Conservation (phyloP, 1,139 yeast species). For the Yamadazyma diddensiae region DNA sequence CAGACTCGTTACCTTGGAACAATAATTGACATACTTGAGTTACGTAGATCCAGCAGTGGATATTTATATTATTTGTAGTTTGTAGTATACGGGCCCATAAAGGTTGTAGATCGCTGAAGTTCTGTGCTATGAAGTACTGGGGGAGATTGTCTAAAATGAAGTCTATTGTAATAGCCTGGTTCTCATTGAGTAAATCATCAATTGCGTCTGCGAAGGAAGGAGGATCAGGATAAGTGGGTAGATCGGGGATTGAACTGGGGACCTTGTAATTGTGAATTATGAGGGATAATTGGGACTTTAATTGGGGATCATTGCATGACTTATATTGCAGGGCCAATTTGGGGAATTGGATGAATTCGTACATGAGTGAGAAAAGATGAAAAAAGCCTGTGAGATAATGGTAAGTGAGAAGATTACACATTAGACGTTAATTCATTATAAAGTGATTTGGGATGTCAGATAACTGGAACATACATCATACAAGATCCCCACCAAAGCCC, state of each 20-base stretch:
- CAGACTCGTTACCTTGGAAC: slow-evolving; percentile 11
- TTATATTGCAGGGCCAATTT: slow-evolving; percentile 11
- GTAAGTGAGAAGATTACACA: not conserved
- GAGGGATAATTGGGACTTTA: not conserved
- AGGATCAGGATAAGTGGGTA: slow-evolving; percentile 1
- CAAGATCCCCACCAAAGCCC: slow-evolving; percentile 67
- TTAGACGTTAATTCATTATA: slow-evolving; percentile 9
- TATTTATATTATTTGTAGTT: slow-evolving; percentile 6
- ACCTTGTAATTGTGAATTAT: slow-evolving; percentile 4
- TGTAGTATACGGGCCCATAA: slow-evolving; percentile 8
- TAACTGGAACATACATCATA: slow-evolving; percentile 68
- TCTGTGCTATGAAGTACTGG: slow-evolving; percentile 10
- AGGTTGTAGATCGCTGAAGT: slow-evolving; percentile 7
- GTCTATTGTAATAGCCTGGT: slow-evolving; percentile 4
- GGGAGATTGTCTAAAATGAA: slow-evolving; percentile 6
- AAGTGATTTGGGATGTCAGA: slow-evolving; percentile 37
- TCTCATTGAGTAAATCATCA: slow-evolving; percentile 6
- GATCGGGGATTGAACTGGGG: slow-evolving; percentile 1
- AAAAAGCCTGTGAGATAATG: not conserved
- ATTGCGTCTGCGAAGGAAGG: slow-evolving; percentile 6
- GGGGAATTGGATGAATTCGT: slow-evolving; percentile 13
- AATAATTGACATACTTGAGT: slow-evolving; percentile 11
- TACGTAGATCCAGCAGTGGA: slow-evolving; percentile 12
- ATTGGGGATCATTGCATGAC: slow-evolving; percentile 4
- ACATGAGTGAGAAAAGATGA: not conserved